Evolutionary conservation across 805 yeast genomes (phyloP).

Genomic region (Dipodascopsis uninucleata): DNA sequence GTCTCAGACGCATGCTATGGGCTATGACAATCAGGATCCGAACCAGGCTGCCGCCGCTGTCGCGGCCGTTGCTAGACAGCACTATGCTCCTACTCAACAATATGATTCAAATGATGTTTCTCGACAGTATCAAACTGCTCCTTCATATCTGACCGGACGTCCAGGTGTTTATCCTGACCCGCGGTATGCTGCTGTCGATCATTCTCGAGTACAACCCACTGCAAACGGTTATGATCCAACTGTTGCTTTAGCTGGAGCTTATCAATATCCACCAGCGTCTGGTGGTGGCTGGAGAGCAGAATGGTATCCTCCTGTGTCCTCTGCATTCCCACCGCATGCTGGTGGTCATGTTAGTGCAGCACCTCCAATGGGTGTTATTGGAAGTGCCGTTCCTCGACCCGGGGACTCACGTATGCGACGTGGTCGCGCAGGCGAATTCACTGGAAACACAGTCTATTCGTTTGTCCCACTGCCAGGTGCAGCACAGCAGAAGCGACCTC

Average conservation of each 20-base stretch:
- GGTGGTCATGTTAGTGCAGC: constrained; percentile 7
- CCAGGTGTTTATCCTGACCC: constrained; percentile 11
- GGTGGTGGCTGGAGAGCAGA: constrained; percentile 22
- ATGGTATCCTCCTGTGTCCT: constrained; percentile 23
- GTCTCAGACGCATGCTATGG: constrained; percentile 11
- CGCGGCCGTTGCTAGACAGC: constrained; percentile 15
- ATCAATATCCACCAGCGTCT: constrained; percentile 13
- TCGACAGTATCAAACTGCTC: constrained; percentile 14
- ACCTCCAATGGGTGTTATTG: constrained; percentile 7
- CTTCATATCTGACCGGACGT: constrained; percentile 8
- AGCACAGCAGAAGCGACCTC: constrained; percentile 43
- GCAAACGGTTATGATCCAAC: constrained; percentile 12
- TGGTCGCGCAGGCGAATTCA: constrained; percentile 4
- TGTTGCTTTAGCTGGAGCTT: constrained; percentile 8
- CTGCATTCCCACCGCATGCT: constrained; percentile 8
- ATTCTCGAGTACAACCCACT: constrained; percentile 2
- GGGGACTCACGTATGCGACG: constrained; percentile 5
- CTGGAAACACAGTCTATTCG: constrained; percentile 23
- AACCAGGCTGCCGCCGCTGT: constrained; percentile 5
- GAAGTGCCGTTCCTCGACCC: constrained; percentile 1
- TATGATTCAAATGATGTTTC: constrained; percentile 7
- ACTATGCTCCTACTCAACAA: constrained; percentile 5
- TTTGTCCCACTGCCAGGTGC: constrained; percentile 34
- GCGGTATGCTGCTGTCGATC: constrained; percentile 17
- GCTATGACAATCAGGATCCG: constrained; percentile 15